Conservation (phyloP, 2,329 filamentous ascomycete species). For the Calonectria pauciramosa region DNA sequence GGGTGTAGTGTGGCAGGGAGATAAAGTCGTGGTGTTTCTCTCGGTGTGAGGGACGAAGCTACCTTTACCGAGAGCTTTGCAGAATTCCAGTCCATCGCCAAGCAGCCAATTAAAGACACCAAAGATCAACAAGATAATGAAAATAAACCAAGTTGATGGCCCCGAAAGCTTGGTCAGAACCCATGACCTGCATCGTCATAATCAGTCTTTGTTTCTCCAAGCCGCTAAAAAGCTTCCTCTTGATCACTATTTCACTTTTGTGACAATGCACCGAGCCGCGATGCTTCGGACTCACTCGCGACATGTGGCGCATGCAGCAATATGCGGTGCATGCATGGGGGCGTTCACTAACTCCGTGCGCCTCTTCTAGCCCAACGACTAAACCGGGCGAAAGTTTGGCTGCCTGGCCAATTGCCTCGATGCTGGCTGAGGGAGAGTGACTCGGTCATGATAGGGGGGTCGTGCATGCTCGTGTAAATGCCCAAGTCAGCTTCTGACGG, state of each 20-base stretch:
- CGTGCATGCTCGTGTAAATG: neutral
- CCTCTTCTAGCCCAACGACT: neutral
- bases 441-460: neutral
- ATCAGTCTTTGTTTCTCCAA: neutral
- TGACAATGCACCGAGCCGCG: neutral
- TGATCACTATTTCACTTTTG: neutral
- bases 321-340: neutral
- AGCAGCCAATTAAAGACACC: neutral
- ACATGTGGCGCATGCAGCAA: conserved; percentile 3
- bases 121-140: neutral
- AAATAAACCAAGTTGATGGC: neutral
- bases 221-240: neutral
- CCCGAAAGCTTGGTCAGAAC: neutral
- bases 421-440: neutral
- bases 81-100: neutral
- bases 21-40: conserved; percentile 3
- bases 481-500: neutral
- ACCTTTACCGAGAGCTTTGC: neutral
- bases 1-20: neutral
- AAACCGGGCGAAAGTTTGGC: conserved; percentile 6
- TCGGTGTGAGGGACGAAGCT: neutral
- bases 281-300: neutral
- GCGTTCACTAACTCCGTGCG: conserved; percentile 5
- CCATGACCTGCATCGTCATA: conserved; percentile 5
- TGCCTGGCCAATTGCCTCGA: neutral